Conservation (phyloP, 129 eudicot genomes). For the Smallanthus sonchifolius region DNA sequence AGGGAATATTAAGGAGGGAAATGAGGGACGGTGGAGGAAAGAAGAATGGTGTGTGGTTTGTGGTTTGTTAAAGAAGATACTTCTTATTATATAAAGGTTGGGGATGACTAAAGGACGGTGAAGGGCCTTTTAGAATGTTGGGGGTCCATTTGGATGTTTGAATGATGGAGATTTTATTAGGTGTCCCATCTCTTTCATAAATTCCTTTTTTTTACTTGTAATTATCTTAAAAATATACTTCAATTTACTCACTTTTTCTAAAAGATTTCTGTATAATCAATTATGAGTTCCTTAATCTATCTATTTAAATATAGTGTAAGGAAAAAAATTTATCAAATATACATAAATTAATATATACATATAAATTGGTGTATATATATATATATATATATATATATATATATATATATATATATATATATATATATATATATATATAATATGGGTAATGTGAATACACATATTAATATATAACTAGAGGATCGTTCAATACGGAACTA, state of each 20-base stretch:
- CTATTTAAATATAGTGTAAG: no score
- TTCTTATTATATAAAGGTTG: conserved; percentile 28
- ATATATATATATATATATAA: no score
- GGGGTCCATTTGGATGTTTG: conserved; percentile 19
- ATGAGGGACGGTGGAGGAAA: conserved; percentile 34
- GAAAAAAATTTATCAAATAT: no score
- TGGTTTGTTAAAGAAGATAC: conserved; percentile 26
- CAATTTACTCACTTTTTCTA: not conserved
- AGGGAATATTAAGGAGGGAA: conserved; percentile 28
- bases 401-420: no score
- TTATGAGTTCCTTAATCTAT: not conserved
- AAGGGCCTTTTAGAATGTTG: conserved; percentile 37
- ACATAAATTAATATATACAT: no score
- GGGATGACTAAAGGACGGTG: conserved; percentile 38
- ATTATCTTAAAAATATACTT: not conserved
- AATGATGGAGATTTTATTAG: conserved; percentile 27
- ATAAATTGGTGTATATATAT: no score
- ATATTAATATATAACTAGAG: no score
- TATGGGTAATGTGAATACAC: no score
- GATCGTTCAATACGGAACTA: no score
- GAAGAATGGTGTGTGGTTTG: conserved; percentile 38
- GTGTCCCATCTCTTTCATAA: not conserved
- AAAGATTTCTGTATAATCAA: not conserved
- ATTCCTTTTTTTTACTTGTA: not conserved
- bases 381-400: no score